These are phyloP conservation scores for Cubamyces lactineus DNA, from an alignment of 768 basidiomycete species.

Conservation along the genomic window DNA sequence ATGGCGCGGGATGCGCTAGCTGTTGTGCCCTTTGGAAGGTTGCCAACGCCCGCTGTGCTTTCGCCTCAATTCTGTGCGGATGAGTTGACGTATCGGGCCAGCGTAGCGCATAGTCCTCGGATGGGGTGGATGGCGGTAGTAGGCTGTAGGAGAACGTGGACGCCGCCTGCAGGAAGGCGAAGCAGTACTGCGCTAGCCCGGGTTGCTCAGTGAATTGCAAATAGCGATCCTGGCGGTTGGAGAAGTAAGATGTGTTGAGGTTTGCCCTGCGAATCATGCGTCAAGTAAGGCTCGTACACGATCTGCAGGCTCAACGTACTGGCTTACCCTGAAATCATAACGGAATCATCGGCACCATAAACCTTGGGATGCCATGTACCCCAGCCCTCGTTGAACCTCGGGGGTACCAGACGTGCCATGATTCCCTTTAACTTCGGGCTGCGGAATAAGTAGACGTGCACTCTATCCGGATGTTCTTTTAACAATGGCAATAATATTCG, in stretches of 20 bases:
- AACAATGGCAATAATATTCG: slow-evolving; percentile 74
- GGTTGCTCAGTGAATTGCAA: slow-evolving; percentile 68
- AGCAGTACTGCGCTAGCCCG: slow-evolving; percentile 79
- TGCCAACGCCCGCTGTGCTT: slow-evolving; percentile 57
- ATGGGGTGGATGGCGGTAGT: slow-evolving; percentile 32
- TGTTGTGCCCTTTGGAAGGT: slow-evolving; percentile 56
- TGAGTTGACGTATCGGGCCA: slow-evolving; percentile 72
- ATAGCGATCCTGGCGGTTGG: slow-evolving; percentile 94
- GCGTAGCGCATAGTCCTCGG: slow-evolving; percentile 52
- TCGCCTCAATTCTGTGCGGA: slow-evolving; percentile 69
- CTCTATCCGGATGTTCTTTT: slow-evolving; percentile 68
- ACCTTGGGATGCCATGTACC: slow-evolving; percentile 94
- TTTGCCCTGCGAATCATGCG: slow-evolving; percentile 69
- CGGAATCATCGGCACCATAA: slow-evolving; percentile 90
- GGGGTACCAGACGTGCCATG: slow-evolving; percentile 78
- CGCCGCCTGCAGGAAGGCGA: slow-evolving; percentile 70
- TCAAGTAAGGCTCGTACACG: not conserved
- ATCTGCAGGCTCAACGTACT: slow-evolving; percentile 28
- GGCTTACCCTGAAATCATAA: slow-evolving; percentile 90
- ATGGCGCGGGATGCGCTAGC: slow-evolving; percentile 18
- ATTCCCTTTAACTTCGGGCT: slow-evolving; percentile 83
- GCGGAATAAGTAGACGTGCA: slow-evolving; percentile 81
- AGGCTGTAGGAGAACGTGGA: slow-evolving; percentile 74
- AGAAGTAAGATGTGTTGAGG: slow-evolving; percentile 90
- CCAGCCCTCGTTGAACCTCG: slow-evolving; percentile 97